phyloP scores from a whole-genome alignment of 305 asterid genomes.

The Rubia occidens region DNA sequence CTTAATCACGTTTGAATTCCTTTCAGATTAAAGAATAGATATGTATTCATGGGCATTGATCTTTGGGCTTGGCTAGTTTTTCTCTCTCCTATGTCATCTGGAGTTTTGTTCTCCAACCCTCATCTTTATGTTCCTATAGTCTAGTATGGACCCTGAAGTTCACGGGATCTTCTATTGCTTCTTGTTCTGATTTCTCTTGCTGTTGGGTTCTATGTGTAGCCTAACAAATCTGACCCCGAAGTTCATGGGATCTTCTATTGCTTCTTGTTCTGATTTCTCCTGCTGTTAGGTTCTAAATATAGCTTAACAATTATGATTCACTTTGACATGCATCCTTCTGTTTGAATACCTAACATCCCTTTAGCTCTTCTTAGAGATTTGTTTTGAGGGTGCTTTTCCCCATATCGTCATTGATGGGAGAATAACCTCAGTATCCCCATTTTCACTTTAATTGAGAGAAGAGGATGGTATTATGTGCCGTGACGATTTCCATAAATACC shows the following conservation, averaged over 20 bases:
- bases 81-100: not conserved
- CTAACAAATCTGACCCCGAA: no score
- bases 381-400: not conserved
- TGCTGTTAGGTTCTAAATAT: not conserved
- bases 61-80: not conserved
- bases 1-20: not conserved
- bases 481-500: not conserved
- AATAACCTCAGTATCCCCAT: not conserved
- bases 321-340: not conserved
- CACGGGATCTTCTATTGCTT: not conserved
- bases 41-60: not conserved
- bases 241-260: not conserved
- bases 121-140: not conserved
- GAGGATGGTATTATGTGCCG: not conserved
- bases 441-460: not conserved
- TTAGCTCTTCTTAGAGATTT: not conserved
- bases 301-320: not conserved
- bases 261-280: not conserved
- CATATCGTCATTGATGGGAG: not conserved
- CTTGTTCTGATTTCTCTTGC: not conserved
- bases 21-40: not conserved
- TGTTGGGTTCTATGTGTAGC: not conserved
- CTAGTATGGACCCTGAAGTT: not conserved
- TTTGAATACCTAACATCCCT: not conserved
- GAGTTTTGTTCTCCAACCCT: not conserved